phyloP scores from a whole-genome alignment of 176 grass and related monocot genomes.

The Bonia amplexicaulis region DNA sequence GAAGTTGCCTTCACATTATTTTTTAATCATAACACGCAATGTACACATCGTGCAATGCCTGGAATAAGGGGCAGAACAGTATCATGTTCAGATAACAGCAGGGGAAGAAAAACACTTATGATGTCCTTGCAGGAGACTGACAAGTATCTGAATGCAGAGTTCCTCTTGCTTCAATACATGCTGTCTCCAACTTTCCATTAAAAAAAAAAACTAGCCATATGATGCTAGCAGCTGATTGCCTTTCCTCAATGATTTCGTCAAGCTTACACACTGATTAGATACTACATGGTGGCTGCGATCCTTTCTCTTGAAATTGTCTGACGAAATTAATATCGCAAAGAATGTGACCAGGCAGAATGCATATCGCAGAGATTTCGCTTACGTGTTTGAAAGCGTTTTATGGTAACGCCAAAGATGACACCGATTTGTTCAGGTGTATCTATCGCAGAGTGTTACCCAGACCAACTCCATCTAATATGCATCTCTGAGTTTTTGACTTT shows the following conservation, averaged over 20 bases:
- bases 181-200: neutral
- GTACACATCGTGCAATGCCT: neutral
- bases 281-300: neutral
- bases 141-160: neutral
- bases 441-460: neutral
- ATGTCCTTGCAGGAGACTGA: neutral
- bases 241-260: conserved; percentile 23
- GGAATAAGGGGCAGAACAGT: conserved; percentile 6
- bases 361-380: neutral
- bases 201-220: neutral
- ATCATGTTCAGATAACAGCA: neutral
- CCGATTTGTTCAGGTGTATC: conserved; percentile 28
- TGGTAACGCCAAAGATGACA: conserved; percentile 1
- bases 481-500: conserved; percentile 8
- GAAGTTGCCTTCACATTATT: neutral
- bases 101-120: neutral
- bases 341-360: neutral
- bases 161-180: neutral
- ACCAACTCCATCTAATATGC: neutral
- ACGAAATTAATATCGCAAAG: neutral
- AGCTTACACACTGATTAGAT: neutral
- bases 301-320: neutral
- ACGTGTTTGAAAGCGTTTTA: conserved; percentile 22
- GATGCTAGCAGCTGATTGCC: neutral
- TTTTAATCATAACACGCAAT: neutral